Percentiles rank a stretch among this genome's conserved stretches.
phyloP scores from a whole-genome alignment of 495 filamentous ascomycete species.

The Annulohypoxylon maeteangense region DNA sequence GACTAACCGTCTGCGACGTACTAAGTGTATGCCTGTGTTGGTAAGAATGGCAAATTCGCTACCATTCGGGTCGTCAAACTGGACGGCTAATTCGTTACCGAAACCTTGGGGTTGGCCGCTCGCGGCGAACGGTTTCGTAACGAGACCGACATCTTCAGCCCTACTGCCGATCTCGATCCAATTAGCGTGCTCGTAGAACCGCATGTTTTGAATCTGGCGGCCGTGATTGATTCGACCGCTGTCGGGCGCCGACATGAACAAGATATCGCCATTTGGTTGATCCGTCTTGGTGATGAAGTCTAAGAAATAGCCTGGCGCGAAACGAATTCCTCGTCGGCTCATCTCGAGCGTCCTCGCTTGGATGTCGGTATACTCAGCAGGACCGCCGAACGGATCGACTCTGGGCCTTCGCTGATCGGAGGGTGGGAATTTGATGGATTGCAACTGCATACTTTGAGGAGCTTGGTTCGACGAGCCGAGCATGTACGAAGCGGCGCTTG shows the following conservation, averaged over 20 bases:
- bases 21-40: conserved; percentile 84
- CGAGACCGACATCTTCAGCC: conserved; percentile 79
- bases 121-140: conserved; percentile 75
- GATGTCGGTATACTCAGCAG: conserved; percentile 52
- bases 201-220: conserved; percentile 60
- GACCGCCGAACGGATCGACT: conserved; percentile 39
- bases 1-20: conserved; percentile 84
- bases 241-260: conserved; percentile 90
- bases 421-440: conserved; percentile 94
- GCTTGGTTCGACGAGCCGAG: conserved; percentile 67
- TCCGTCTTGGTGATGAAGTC: conserved; percentile 71
- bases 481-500: conserved; percentile 77
- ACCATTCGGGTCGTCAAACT: conserved; percentile 80
- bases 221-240: conserved; percentile 77
- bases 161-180: conserved; percentile 76
- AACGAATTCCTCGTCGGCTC: conserved; percentile 70
- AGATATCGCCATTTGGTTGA: conserved; percentile 64
- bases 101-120: conserved; percentile 79
- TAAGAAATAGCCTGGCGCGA: conserved; percentile 90
- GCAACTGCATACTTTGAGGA: conserved; percentile 95
- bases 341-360: conserved; percentile 60
- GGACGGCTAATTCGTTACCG: conserved; percentile 93
- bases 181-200: conserved; percentile 75
- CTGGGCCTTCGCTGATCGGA: conserved; percentile 43
- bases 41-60: conserved; percentile 91